Conservation (phyloP, 2,329 filamentous ascomycete species). For the Diplodia intermedia region DNA sequence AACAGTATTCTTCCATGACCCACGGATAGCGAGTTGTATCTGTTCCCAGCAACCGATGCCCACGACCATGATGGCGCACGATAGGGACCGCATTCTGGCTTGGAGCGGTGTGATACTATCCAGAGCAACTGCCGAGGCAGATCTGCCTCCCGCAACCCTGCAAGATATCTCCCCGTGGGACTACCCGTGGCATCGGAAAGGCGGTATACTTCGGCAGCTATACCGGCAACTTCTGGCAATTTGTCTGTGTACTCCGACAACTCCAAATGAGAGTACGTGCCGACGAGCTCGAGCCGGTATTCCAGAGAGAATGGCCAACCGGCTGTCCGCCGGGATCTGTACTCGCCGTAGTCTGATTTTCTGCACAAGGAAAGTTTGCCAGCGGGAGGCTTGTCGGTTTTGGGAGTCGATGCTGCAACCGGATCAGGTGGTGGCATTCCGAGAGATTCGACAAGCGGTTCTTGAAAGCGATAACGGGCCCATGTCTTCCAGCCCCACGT, state of each 20-base stretch:
- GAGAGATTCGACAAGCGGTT: background rate
- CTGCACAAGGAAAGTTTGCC: background rate
- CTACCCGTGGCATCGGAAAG: background rate
- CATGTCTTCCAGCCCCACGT: background rate
- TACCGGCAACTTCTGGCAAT: background rate
- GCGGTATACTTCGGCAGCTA: background rate
- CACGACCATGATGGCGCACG: conserved; percentile 3
- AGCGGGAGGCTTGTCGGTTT: background rate
- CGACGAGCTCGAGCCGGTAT: background rate
- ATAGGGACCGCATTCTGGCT: background rate
- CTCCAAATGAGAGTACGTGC: background rate
- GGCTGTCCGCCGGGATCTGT: background rate
- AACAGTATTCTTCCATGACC: background rate
- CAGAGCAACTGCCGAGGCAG: background rate
- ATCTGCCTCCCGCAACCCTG: background rate
- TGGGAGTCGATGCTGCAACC: background rate
- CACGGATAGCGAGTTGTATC: background rate
- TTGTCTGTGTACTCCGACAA: background rate
- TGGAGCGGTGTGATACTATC: background rate
- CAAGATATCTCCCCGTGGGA: background rate
- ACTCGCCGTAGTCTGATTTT: background rate
- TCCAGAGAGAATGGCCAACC: background rate
- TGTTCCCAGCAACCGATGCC: background rate
- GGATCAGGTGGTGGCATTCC: background rate
- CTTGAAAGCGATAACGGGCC: background rate